Conservation (phyloP, 2,329 filamentous ascomycete genomes). For the Paracoccidioides brasiliensis region DNA sequence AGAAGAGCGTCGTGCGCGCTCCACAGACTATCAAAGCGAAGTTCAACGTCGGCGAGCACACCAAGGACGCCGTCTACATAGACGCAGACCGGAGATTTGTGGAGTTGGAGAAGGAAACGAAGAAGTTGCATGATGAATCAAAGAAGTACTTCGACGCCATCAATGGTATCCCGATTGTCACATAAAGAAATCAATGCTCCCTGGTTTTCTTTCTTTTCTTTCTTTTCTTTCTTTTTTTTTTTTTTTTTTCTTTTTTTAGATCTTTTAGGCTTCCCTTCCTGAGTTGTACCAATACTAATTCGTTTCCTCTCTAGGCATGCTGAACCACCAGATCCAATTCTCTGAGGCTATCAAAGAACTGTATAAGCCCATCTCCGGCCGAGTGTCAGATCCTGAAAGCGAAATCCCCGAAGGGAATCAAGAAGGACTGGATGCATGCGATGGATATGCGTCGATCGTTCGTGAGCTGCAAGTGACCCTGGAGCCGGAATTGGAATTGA, state of each 20-base stretch:
- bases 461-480: constrained; percentile 80
- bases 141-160: constrained; percentile 97
- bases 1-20: constrained; percentile 77
- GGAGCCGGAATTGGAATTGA: constrained; percentile 91
- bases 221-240: too few relatives aligned
- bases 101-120: constrained; percentile 90
- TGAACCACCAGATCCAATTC: constrained; percentile 95
- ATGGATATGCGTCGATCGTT: constrained; percentile 89
- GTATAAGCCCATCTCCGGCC: constrained; percentile 95
- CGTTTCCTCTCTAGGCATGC: constrained; percentile 51
- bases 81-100: constrained; percentile 89
- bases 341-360: constrained; percentile 91
- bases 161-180: constrained; percentile 47
- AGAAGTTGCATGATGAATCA: constrained; percentile 91
- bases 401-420: constrained; percentile 72
- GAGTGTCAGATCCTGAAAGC: constrained; percentile 82
- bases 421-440: constrained; percentile 86
- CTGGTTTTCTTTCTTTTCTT: too few relatives aligned
- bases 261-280: neutral
- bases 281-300: neutral
- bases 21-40: constrained; percentile 83
- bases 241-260: too few relatives aligned
- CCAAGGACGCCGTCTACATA: constrained; percentile 86
- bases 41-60: constrained; percentile 92
- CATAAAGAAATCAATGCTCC: neutral